Evolutionary conservation across 1,284 basidiomycete species (phyloP).

Genomic region (Phellopilus nigrolimitatus): DNA sequence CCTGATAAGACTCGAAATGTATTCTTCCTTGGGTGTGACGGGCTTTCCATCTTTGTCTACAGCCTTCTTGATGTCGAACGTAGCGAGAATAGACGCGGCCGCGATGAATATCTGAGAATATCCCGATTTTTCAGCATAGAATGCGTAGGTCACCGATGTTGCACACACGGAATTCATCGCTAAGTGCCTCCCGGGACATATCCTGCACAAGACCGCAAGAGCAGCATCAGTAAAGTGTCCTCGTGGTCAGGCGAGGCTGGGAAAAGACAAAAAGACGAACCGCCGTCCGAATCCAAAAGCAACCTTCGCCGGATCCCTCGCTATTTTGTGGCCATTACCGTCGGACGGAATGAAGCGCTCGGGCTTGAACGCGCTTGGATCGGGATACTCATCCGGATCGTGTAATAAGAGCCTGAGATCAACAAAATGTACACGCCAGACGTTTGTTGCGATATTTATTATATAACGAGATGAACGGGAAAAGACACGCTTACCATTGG

Average conservation of each 20-base stretch:
- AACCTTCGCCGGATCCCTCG: background rate
- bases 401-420: conserved; percentile 18
- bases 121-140: no score
- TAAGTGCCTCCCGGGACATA: background rate
- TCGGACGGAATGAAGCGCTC: conserved; percentile 20
- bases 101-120: conserved; percentile 2
- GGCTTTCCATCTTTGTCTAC: background rate
- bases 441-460: background rate
- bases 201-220: background rate
- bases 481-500: conserved; percentile 4
- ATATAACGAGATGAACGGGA: no score
- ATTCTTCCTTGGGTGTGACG: background rate
- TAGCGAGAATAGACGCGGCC: background rate
- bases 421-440: background rate
- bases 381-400: conserved; percentile 19
- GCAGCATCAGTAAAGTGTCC: no score
- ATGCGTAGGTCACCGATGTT: no score
- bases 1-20: conserved; percentile 4
- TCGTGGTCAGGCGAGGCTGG: no score
- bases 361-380: conserved; percentile 22
- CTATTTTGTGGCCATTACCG: background rate
- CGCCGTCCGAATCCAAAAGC: conserved; percentile 5
- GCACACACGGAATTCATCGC: conserved; percentile 7
- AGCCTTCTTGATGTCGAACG: conserved; percentile 1
- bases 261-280: background rate